These are phyloP conservation scores for Cyberlindnera americana DNA, from an alignment of 805 yeast genomes.

Conservation along the genomic window DNA sequence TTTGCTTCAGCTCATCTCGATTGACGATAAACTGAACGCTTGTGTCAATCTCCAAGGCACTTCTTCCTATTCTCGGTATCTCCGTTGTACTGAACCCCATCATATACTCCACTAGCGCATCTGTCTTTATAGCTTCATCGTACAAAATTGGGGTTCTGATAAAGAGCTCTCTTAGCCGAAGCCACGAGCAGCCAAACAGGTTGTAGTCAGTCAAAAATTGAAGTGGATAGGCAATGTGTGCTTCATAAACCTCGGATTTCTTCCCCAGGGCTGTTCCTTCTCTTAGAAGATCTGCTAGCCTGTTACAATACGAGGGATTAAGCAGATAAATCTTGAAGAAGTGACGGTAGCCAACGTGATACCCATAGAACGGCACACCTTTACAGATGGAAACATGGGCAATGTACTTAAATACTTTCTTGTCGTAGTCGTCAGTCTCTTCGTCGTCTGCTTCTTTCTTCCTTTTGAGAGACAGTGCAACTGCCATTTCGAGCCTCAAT, in stretches of 20 bases:
- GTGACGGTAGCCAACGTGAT: slow-evolving; percentile 56
- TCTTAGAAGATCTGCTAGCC: slow-evolving; percentile 49
- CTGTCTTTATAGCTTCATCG: slow-evolving; percentile 29
- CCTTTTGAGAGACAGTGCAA: slow-evolving; percentile 38
- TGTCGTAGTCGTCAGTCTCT: not conserved
- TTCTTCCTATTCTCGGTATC: slow-evolving; percentile 52
- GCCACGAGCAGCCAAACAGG: slow-evolving; percentile 80
- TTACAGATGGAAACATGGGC: slow-evolving; percentile 63
- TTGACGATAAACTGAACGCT: slow-evolving; percentile 59
- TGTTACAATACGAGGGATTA: slow-evolving; percentile 55
- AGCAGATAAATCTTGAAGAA: slow-evolving; percentile 67
- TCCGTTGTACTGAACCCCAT: slow-evolving; percentile 25
- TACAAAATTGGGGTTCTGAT: slow-evolving; percentile 57
- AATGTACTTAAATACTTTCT: slow-evolving; percentile 37
- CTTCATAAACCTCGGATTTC: slow-evolving; percentile 57
- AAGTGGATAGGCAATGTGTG: slow-evolving; percentile 71
- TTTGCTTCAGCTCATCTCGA: slow-evolving; percentile 39
- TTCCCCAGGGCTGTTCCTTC: slow-evolving; percentile 39
- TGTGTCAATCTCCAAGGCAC: slow-evolving; percentile 70
- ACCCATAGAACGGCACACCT: slow-evolving; percentile 85
- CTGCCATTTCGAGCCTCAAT: slow-evolving; percentile 40
- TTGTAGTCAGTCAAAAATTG: slow-evolving; percentile 85
- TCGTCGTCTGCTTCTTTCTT: slow-evolving; percentile 5
- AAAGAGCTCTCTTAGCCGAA: slow-evolving; percentile 42
- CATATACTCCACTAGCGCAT: slow-evolving; percentile 33